Percentiles rank a stretch among this genome's conserved stretches.
phyloP scores from a whole-genome alignment of 2,329 filamentous ascomycete species.

The Phaeomoniella chlamydospora region DNA sequence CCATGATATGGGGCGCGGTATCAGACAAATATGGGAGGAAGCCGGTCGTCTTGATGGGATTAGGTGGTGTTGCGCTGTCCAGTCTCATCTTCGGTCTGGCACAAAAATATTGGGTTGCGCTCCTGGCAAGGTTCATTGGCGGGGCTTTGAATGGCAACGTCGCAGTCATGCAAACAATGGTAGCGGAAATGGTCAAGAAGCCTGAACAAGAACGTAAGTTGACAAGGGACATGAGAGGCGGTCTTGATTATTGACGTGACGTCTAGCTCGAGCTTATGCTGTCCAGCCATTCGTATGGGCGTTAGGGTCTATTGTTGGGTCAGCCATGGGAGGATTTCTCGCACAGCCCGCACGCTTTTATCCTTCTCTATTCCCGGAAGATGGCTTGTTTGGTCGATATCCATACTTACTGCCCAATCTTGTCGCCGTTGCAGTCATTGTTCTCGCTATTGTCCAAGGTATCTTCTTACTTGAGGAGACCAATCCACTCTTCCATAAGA shows the following conservation, averaged over 20 bases:
- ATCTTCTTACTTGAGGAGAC: conserved; percentile 9
- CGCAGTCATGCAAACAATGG: conserved; percentile 61
- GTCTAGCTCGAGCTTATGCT: conserved; percentile 7
- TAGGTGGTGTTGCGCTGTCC: conserved; percentile 22
- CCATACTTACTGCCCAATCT: conserved; percentile 11
- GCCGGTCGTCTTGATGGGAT: conserved; percentile 20
- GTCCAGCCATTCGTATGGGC: conserved; percentile 10
- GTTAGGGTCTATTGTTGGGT: conserved; percentile 9
- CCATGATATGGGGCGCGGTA: conserved; percentile 26
- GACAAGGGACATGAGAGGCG: neutral
- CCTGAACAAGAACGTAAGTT: conserved; percentile 26
- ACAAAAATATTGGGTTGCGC: conserved; percentile 26
- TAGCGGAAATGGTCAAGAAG: conserved; percentile 55
- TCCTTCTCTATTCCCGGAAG: conserved; percentile 6
- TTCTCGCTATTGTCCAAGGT: conserved; percentile 8
- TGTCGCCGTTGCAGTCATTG: conserved; percentile 6
- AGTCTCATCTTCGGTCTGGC: conserved; percentile 28
- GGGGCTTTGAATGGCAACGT: conserved; percentile 59
- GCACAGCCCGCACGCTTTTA: conserved; percentile 9
- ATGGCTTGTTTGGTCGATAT: conserved; percentile 10
- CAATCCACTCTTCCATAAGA: conserved; percentile 4
- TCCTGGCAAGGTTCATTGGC: conserved; percentile 32
- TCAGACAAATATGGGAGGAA: conserved; percentile 24
- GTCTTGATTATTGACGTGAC: conserved; percentile 1
- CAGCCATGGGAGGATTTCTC: conserved; percentile 8